Base-by-base conservation (phyloP, 345 rosid species). In the Boechera divaricarpa region DNA sequence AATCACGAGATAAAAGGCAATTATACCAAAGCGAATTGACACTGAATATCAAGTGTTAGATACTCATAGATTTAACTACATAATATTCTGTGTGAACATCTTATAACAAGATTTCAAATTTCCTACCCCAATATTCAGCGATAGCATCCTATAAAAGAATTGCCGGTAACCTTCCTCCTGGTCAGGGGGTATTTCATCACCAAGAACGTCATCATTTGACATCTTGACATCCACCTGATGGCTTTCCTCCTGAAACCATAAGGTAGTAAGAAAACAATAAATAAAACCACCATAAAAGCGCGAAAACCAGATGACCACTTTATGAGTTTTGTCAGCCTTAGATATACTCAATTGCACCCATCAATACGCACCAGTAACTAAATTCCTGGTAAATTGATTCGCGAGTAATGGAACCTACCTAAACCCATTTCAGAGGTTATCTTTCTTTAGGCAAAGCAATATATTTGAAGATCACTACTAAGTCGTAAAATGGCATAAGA, bases 131-230 rank as follows among this genome's bases (percentile, higher is more conserved):
- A 36, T 61, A 83, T 77, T 91, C 82, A 87, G 74, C 74, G 88
- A 86, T 60, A 95, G 88, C 33, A 81, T 80, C 80, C 80, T 88
- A 79, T 88, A 91, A 87, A 96, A 92, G 74, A 86, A 87, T 3
- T 63, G 77, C 33, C 90, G 88, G 77, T 89, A 59, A 29, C 77
- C 78, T 75, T 86, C 84, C 79, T 71, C 82, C 87, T 95, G 99
- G 64, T 92, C 96, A 44, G 58, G 48, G 71, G 98, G 99, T 81
- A 95, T 88, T 83, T 95, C 97, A 85, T 92, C 99, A 24, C 99
- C 99, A 76, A 95, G 81, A 76, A 92, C 76, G 82, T 95, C 98
- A 85, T 95, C 96, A 88, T 92, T 95, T 59, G 98, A 89, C 97
- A 92, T 85, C 58, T 58, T 64, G 8, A 74, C 85, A 70, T 84